Evolutionary conservation across 2,329 filamentous ascomycete genomes (phyloP).

Genomic region (Fusarium tjaetaba): DNA sequence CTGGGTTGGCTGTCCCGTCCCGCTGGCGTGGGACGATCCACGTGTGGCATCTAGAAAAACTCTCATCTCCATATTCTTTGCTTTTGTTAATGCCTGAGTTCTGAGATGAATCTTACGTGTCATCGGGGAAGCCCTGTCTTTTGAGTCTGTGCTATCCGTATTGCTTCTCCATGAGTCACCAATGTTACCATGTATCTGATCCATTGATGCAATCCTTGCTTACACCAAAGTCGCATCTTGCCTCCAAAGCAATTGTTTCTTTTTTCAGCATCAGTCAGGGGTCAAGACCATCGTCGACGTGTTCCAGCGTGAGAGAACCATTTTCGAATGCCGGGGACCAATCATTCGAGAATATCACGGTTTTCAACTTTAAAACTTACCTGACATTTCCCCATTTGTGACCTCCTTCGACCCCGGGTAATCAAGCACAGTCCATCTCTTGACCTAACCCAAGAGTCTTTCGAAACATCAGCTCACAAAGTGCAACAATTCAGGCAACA

Average conservation of each 20-base stretch:
- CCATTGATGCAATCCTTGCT: neutral
- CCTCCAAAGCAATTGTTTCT: neutral
- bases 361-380: conserved; percentile 5
- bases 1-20: conserved; percentile 21
- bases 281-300: neutral
- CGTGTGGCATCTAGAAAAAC: conserved; percentile 26
- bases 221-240: conserved; percentile 1
- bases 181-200: neutral
- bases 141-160: neutral
- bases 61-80: conserved; percentile 16
- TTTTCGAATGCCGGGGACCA: neutral
- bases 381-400: conserved; percentile 10
- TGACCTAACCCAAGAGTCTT: conserved; percentile 19
- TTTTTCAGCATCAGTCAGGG: neutral
- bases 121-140: conserved; percentile 1
- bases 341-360: neutral
- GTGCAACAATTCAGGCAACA: conserved; percentile 7
- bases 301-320: neutral
- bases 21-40: conserved; percentile 29
- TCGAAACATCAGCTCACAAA: conserved; percentile 28
- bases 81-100: neutral
- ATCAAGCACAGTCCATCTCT: conserved; percentile 34
- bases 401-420: conserved; percentile 10
- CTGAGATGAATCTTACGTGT: conserved; percentile 15
- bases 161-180: conserved; percentile 8